Evolutionary conservation across 1,139 yeast genomes (phyloP).

Genomic region (Eremothecium gossypii): DNA sequence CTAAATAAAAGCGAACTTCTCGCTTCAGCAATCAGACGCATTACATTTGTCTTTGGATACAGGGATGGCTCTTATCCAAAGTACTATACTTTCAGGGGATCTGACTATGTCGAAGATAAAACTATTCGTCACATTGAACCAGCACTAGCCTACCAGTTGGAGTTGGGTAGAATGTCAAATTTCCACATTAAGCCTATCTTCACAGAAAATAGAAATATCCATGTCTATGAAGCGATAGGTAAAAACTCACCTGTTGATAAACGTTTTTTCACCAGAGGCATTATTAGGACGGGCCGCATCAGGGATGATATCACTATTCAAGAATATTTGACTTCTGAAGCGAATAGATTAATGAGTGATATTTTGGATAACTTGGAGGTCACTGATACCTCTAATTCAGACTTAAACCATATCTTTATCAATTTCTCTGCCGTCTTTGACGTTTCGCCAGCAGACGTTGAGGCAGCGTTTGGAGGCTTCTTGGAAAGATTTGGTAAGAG

Average conservation of each 20-base stretch:
- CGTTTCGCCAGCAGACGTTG: slow-evolving; percentile 89
- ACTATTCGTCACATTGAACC: slow-evolving; percentile 97
- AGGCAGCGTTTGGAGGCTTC: slow-evolving; percentile 95
- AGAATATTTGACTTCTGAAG: slow-evolving; percentile 91
- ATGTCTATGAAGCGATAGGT: slow-evolving; percentile 93
- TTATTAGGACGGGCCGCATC: slow-evolving; percentile 90
- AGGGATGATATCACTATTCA: slow-evolving; percentile 87
- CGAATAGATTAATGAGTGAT: slow-evolving; percentile 90
- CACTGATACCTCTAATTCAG: slow-evolving; percentile 89
- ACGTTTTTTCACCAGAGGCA: slow-evolving; percentile 94
- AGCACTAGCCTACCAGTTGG: slow-evolving; percentile 94
- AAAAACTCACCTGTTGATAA: slow-evolving; percentile 89
- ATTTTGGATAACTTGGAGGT: slow-evolving; percentile 91
- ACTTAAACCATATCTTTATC: slow-evolving; percentile 91
- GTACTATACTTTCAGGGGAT: slow-evolving; percentile 91
- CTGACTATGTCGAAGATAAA: slow-evolving; percentile 70
- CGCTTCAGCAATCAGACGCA: slow-evolving; percentile 73
- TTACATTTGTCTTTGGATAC: slow-evolving; percentile 82
- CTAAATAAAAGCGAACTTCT: slow-evolving; percentile 63
- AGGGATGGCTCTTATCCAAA: slow-evolving; percentile 83
- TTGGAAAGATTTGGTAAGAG: slow-evolving; percentile 96
- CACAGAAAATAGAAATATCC: slow-evolving; percentile 95
- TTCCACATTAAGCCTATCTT: slow-evolving; percentile 90
- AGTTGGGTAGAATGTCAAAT: slow-evolving; percentile 86
- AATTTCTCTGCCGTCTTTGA: slow-evolving; percentile 93